Evolutionary conservation across 2,329 filamentous ascomycete species (phyloP), one percentile per base, ranked within the genome.

Genomic region (Calonectria leucothoes): DNA sequence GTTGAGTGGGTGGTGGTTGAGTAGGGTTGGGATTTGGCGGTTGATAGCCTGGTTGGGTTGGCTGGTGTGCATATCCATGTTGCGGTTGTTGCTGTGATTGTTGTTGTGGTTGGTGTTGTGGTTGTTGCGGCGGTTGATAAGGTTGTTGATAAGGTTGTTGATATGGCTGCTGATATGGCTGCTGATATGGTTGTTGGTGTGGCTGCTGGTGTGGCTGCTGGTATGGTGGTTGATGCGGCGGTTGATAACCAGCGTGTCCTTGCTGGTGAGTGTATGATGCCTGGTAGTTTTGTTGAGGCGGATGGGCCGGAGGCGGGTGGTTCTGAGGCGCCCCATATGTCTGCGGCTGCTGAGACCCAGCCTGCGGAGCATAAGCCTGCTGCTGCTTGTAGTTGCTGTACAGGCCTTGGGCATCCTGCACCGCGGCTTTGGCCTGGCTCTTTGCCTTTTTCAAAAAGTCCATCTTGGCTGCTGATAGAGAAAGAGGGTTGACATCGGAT

Each of bases 391-490:
- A 71, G 25, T 45, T 52, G 33, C 39, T 65, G 37, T 67, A 67
- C 39, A 71, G 23, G 33, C 69, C 69, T n/a, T 71, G 69, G 2
- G 69, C 69, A 12, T 71, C 69, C 27, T 71, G 69, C 8, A 71
- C 69, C 4, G 63, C 63, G 35, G 63, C 69, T 20, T 71, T 67
- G 23, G 57, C 69, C 55, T 71, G 69, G 29, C 51, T 67, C 29
- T 67, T 67, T 15, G 69, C 69, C 33, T 67, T 71, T 20, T 71
- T 71, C 37, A 71, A 45, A 25, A 71, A 63, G 17, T 71, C 42
- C 69, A 67, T 71, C 23, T 31, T 33, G 39, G 20, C 29, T n/a
- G 55, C 11, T 17, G 55, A 29, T 15, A 11, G 12, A 39, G 20
- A 11, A 27, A 23, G n/a, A n/a, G n/a, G n/a, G n/a, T n/a, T n/a